Percentiles rank a stretch among this genome's conserved stretches.
Conservation (phyloP, 2,329 filamentous ascomycete species). For the Aspergillus sp. region DNA sequence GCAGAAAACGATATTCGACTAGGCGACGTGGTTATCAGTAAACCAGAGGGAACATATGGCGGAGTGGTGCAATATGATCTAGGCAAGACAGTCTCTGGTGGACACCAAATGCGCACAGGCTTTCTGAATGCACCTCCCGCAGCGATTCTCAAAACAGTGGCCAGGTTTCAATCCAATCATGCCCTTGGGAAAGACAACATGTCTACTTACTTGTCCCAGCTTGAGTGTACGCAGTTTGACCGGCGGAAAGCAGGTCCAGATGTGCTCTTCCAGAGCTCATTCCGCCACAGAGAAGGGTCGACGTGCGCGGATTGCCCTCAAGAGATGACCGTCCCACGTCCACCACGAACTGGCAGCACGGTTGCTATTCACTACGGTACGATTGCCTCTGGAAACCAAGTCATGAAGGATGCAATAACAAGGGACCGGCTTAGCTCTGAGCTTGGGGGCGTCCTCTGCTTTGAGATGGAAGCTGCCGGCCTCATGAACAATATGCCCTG, state of each 20-base stretch:
- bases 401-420: slow-evolving; percentile 8
- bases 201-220: background rate
- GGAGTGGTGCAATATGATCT: slow-evolving; percentile 2
- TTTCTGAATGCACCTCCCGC: slow-evolving; percentile 1
- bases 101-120: background rate
- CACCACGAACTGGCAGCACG: background rate
- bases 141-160: background rate
- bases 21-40: background rate
- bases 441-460: slow-evolving; percentile 8
- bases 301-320: background rate
- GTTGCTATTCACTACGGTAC: background rate
- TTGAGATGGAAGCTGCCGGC: background rate
- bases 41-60: background rate
- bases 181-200: background rate
- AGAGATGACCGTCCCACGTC: background rate
- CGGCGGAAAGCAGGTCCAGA: background rate
- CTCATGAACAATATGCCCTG: slow-evolving; percentile 1
- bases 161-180: background rate
- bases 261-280: background rate
- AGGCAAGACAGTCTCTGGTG: background rate
- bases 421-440: slow-evolving; percentile 4
- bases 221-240: background rate
- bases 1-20: background rate
- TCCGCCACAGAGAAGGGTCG: slow-evolving; percentile 3
- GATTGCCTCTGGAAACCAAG: slow-evolving; percentile 10